Percentiles rank a stretch among this genome's conserved stretches.
Conservation (phyloP, 1,284 basidiomycete species). For the Ganoderma boninense region DNA sequence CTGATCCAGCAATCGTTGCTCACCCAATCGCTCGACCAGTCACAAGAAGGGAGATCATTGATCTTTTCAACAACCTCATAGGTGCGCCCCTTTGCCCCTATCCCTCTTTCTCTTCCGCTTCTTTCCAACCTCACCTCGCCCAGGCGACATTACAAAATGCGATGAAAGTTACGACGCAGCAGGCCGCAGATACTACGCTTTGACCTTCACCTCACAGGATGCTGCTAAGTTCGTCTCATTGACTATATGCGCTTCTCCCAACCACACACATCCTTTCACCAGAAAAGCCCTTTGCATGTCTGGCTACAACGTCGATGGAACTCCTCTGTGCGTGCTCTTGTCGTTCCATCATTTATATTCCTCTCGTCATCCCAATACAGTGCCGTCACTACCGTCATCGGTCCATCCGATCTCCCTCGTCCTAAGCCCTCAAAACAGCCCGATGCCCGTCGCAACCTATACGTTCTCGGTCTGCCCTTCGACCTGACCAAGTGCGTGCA, state of each 20-base stretch:
- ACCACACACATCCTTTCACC: not conserved
- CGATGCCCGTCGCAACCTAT: slow-evolving; percentile 77
- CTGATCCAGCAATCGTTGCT: not conserved
- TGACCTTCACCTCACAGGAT: slow-evolving; percentile 59
- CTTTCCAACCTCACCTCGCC: slow-evolving; percentile 11
- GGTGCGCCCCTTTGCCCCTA: slow-evolving; percentile 45
- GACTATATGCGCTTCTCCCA: slow-evolving; percentile 19
- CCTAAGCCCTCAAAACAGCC: slow-evolving; percentile 41
- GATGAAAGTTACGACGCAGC: slow-evolving; percentile 46
- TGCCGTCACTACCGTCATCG: slow-evolving; percentile 37
- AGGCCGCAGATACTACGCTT: slow-evolving; percentile 52
- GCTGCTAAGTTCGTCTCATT: slow-evolving; percentile 51
- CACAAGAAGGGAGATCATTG: slow-evolving; percentile 57
- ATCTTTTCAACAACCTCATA: slow-evolving; percentile 64
- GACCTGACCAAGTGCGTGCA: slow-evolving; percentile 72
- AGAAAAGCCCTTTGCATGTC: slow-evolving; percentile 75
- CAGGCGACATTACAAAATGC: slow-evolving; percentile 58
- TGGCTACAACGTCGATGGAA: slow-evolving; percentile 66
- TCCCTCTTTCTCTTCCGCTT: not conserved
- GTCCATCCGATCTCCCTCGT: slow-evolving; percentile 32
- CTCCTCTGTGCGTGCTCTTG: slow-evolving; percentile 55
- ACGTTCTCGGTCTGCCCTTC: slow-evolving; percentile 81
- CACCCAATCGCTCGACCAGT: slow-evolving; percentile 40
- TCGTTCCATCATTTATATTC: not conserved
- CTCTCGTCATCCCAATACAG: slow-evolving; percentile 39